These are phyloP conservation scores for Tranzscheliella williamsii DNA, from an alignment of 1,284 basidiomycete genomes.

Conservation along the genomic window DNA sequence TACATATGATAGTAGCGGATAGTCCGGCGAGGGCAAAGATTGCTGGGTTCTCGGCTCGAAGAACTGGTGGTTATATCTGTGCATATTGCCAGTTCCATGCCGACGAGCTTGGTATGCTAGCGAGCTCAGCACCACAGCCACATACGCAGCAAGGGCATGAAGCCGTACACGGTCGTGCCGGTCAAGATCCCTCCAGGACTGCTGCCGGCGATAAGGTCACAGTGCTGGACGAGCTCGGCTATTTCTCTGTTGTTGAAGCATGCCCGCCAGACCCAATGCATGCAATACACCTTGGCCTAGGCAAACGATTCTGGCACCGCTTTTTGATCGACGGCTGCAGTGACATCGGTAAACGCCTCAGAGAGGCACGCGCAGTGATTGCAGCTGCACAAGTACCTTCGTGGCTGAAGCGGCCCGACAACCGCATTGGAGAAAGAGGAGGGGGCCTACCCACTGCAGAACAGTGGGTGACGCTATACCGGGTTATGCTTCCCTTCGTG, in stretches of 20 bases:
- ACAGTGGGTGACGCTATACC: not conserved
- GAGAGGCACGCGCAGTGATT: not conserved
- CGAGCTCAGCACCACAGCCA: not conserved
- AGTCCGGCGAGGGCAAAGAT: constrained; percentile 1
- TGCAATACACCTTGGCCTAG: constrained; percentile 7
- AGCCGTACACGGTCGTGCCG: not conserved
- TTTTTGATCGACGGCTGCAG: constrained; percentile 1
- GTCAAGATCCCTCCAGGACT: no score
- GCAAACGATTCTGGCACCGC: constrained; percentile 5
- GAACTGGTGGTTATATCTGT: not conserved
- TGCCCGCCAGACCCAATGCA: constrained; percentile 4
- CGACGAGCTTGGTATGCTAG: not conserved
- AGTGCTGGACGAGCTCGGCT: not conserved
- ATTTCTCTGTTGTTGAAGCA: not conserved
- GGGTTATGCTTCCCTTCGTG: no score
- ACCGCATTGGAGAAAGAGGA: not conserved
- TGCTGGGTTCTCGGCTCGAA: not conserved
- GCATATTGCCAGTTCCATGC: not conserved
- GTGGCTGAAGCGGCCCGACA: not conserved
- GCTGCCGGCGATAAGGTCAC: no score
- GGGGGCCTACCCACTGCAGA: constrained; percentile 1
- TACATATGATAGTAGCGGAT: constrained; percentile 1
- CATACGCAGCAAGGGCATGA: not conserved
- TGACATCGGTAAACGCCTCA: not conserved
- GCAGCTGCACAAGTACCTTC: not conserved